Base-by-base conservation (phyloP, 805 yeast genomes). In the Zygosaccharomyces bailii region DNA sequence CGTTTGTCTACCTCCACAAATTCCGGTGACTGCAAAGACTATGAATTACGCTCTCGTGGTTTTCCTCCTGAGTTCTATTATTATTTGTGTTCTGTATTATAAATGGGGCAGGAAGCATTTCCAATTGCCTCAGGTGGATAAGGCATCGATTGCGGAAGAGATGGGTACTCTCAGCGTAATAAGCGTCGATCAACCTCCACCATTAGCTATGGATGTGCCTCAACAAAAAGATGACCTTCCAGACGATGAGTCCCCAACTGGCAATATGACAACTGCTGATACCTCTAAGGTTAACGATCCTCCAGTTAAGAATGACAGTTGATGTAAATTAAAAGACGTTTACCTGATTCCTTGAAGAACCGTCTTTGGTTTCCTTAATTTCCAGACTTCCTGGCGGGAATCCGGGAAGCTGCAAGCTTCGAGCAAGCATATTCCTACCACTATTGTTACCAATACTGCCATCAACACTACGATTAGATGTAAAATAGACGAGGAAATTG, bases 1-100 rank as follows among this genome's bases (percentile, higher is more conserved):
- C 0, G 69, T 85, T n/a, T 82, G 88, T 51, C 67, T 82, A 60
- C 91, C 91, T 0, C 83, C 88, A 0, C 79, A 79, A 39, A 68
- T 84, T 40, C 78, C 77, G 17, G 73, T 78, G 4, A 72, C 74
- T 1, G 52, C 60, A 1, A 44, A 46, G 3, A 56, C 72, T 1
- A 71, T 71, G 74, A 71, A 71, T 51, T 71, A 71, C 54, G 88
- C 95, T 0, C 63, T 79, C n/a, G 73, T 75, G 7, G 89, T 85
- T 3, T 77, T 83, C 50, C 49, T 70, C 0, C 51, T 72, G 1
- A 74, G 74, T 46, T 66, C 79, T n/a, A 51, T 76, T 0, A 53
- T 68, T 1, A 70, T 81, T 31, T 76, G 83, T 0, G 49, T 73
- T 0, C 47, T 77, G 4, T 85, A 78, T 64, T 67, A 68, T 39